A percentile compares a stretch with the other conserved stretches of the same genome.
phyloP scores from a whole-genome alignment of 2,329 filamentous ascomycete species.

The Xylaria sp. region DNA sequence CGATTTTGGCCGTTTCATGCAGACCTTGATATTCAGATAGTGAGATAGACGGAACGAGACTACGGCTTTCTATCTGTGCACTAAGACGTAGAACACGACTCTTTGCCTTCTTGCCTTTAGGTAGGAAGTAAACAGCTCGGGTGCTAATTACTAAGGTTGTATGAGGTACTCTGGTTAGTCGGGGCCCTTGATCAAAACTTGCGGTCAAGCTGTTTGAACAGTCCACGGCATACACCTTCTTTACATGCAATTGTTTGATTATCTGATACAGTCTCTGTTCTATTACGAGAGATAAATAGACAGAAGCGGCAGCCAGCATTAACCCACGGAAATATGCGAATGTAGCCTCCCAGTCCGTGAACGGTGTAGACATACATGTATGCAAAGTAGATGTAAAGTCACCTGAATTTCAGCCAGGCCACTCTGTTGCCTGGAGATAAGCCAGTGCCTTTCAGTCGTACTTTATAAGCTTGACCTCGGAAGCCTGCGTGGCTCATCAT shows the following conservation, averaged over 20 bases:
- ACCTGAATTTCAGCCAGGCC: conserved; percentile 40
- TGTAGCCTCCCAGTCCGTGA: conserved; percentile 13
- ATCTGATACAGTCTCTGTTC: conserved; percentile 17
- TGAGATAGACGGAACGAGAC: not conserved
- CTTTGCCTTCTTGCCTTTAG: no score
- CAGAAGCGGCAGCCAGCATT: conserved; percentile 18
- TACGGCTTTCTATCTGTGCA: not conserved
- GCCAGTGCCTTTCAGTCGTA: conserved; percentile 38
- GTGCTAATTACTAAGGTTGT: not conserved
- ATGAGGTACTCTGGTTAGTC: not conserved
- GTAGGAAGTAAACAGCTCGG: no score
- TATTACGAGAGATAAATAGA: conserved; percentile 21
- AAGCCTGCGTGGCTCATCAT: conserved; percentile 37
- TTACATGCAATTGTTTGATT: conserved; percentile 10
- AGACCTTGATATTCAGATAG: not conserved
- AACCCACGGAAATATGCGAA: conserved; percentile 2
- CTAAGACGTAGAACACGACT: not conserved
- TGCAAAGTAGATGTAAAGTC: conserved; percentile 44
- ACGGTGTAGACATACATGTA: conserved; percentile 40
- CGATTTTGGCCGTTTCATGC: conserved; percentile 9
- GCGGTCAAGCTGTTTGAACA: not conserved
- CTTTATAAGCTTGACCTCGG: conserved; percentile 39
- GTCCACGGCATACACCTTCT: not conserved
- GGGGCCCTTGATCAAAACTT: not conserved
- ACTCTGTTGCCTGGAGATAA: conserved; percentile 38